Conservation (phyloP, 2,329 filamentous ascomycete genomes). For the Sarocladium brachiariae region DNA sequence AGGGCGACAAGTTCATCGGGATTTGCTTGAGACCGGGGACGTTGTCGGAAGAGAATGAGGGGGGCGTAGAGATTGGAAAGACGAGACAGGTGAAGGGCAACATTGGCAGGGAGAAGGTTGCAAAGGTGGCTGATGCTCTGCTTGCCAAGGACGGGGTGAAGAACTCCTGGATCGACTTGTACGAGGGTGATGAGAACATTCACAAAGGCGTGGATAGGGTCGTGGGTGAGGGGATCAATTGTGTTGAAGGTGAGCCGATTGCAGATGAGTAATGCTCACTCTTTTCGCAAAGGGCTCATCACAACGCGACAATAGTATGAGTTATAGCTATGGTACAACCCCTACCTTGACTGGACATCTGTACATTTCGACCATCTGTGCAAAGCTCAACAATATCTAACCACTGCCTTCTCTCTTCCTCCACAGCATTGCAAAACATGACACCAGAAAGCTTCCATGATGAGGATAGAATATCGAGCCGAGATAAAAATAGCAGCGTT, state of each 20-base stretch:
- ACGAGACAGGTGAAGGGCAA: constrained; percentile 29
- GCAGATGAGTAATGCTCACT: constrained; percentile 21
- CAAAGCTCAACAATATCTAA: background rate
- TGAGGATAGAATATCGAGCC: background rate
- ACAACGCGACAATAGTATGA: no score
- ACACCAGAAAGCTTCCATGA: background rate
- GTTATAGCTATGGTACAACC: background rate
- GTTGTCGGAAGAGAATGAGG: constrained; percentile 42
- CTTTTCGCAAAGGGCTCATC: no score
- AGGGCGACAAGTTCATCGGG: constrained; percentile 32
- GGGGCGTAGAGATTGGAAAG: constrained; percentile 40
- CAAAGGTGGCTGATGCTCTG: constrained; percentile 47
- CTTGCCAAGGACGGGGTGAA: constrained; percentile 41
- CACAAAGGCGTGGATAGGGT: constrained; percentile 40
- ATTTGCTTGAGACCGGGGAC: constrained; percentile 47
- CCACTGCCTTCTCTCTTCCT: no score
- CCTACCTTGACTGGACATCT: background rate
- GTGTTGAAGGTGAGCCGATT: constrained; percentile 44
- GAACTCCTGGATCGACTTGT: constrained; percentile 48
- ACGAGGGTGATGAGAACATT: constrained; percentile 45
- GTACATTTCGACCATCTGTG: background rate
- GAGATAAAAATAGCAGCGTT: background rate
- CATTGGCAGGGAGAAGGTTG: constrained; percentile 53
- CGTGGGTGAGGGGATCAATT: constrained; percentile 42
- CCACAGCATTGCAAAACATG: no score